Evolutionary conservation across 805 yeast species (phyloP).

Genomic region (Hanseniaspora lachancei): DNA sequence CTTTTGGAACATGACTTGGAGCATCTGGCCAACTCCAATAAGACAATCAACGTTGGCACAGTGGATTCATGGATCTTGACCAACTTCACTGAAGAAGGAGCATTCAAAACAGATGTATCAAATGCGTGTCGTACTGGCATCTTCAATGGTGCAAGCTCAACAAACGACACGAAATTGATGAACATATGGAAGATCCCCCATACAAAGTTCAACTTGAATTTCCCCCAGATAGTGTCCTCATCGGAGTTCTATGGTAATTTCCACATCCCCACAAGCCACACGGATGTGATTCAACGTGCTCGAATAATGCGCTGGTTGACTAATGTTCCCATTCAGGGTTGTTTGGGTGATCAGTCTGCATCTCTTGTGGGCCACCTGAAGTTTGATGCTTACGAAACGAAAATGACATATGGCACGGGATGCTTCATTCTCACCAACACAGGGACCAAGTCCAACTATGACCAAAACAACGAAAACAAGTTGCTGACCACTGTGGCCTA

Average conservation of each 20-base stretch:
- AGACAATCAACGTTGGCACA: constrained; percentile 73
- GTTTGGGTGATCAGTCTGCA: constrained; percentile 89
- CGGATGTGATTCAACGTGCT: constrained; percentile 24
- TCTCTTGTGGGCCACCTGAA: constrained; percentile 90
- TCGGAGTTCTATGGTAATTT: constrained; percentile 57
- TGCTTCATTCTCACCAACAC: constrained; percentile 82
- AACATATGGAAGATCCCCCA: constrained; percentile 47
- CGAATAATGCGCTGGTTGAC: constrained; percentile 18
- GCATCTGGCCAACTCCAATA: constrained; percentile 53
- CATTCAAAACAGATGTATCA: constrained; percentile 73
- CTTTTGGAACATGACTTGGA: constrained; percentile 62
- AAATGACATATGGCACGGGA: constrained; percentile 95
- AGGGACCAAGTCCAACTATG: constrained; percentile 48
- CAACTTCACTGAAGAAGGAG: constrained; percentile 57
- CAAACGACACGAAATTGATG: constrained; percentile 65
- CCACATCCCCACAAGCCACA: constrained; percentile 25
- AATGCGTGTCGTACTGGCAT: constrained; percentile 87
- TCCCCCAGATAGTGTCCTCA: constrained; percentile 51
- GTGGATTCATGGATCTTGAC: constrained; percentile 89
- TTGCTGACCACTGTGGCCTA: constrained; percentile 80
- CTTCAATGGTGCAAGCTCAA: constrained; percentile 62
- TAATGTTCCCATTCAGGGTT: constrained; percentile 70
- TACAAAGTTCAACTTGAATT: not conserved
- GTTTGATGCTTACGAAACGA: constrained; percentile 69
- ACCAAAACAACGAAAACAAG: constrained; percentile 37